Evolutionary conservation across 2,329 filamentous ascomycete genomes (phyloP).

Genomic region (Paramyrothecium sp.): DNA sequence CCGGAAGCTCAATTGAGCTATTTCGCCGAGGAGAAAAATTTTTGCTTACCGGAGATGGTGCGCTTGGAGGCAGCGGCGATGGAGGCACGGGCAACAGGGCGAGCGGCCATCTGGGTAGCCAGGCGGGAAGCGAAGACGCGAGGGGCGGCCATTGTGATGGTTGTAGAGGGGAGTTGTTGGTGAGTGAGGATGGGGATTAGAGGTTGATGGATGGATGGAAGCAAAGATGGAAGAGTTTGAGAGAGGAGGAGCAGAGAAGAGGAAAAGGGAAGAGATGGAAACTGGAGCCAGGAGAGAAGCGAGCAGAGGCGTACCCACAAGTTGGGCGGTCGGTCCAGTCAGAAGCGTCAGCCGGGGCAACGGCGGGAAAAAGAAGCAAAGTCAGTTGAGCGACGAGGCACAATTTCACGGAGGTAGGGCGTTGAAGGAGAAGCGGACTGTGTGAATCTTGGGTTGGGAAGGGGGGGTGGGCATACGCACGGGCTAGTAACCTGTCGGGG

Average conservation of each 20-base stretch:
- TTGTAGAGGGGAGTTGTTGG: conserved; percentile 29
- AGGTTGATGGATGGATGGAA: conserved; percentile 30
- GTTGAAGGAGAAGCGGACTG: conserved; percentile 4
- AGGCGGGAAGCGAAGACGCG: conserved; percentile 77
- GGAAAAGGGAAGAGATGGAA: conserved; percentile 40
- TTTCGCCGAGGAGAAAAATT: conserved; percentile 20
- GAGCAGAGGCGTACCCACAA: conserved; percentile 33
- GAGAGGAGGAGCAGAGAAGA: conserved; percentile 32
- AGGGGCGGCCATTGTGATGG: conserved; percentile 77
- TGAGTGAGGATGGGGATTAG: conserved; percentile 20
- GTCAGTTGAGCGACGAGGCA: conserved; percentile 25
- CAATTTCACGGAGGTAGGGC: conserved; percentile 23
- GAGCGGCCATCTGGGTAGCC: conserved; percentile 75
- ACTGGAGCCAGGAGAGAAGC: conserved; percentile 32
- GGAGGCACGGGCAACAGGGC: conserved; percentile 68
- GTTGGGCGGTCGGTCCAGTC: conserved; percentile 23
- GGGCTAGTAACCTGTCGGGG: conserved; percentile 26
- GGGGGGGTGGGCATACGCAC: conserved; percentile 18
- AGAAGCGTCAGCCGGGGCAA: conserved; percentile 33
- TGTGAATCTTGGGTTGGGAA: background rate
- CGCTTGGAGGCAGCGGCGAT: conserved; percentile 68
- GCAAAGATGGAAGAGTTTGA: conserved; percentile 31
- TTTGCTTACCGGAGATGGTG: conserved; percentile 69
- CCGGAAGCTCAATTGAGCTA: conserved; percentile 23
- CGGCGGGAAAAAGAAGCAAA: conserved; percentile 22